Conservation (phyloP, 148 eudicot species). For the Rhododendron mucronatum region DNA sequence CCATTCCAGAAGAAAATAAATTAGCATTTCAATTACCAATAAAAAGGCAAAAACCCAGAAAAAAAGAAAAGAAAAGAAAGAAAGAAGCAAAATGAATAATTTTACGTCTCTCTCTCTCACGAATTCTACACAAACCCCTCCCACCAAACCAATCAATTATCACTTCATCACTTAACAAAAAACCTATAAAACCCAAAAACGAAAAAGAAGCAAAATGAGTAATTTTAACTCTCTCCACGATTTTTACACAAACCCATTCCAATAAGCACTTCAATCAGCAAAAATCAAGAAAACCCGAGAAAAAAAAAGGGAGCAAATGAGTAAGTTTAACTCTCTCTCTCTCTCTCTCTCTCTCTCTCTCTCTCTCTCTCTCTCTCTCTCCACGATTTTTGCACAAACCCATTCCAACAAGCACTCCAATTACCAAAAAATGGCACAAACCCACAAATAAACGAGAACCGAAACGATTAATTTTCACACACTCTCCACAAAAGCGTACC, state of each 20-base stretch:
- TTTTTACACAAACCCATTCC: background rate
- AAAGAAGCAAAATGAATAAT: too few species aligned
- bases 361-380: slow-evolving; percentile 21
- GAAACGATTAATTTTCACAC: background rate
- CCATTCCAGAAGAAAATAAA: too few species aligned
- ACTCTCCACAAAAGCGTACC: slow-evolving; percentile 26
- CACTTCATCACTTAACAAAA: slow-evolving; percentile 35
- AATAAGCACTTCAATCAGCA: background rate
- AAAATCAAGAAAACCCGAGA: background rate
- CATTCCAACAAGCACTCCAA: background rate
- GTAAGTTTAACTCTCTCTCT: background rate
- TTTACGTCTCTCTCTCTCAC: background rate
- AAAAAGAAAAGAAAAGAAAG: too few species aligned
- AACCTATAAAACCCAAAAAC: background rate
- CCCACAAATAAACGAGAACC: background rate
- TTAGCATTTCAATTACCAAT: too few species aligned
- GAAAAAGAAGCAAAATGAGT: background rate
- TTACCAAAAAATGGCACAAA: background rate
- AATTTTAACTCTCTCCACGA: background rate
- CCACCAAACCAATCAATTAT: slow-evolving; percentile 34
- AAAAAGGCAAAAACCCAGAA: too few species aligned
- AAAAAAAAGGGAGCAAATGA: background rate
- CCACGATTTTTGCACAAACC: slow-evolving; percentile 37
- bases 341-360: background rate
- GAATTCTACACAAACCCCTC: background rate